Conservation (phyloP, 305 asterid species). For the Fraxinus angustifolia region DNA sequence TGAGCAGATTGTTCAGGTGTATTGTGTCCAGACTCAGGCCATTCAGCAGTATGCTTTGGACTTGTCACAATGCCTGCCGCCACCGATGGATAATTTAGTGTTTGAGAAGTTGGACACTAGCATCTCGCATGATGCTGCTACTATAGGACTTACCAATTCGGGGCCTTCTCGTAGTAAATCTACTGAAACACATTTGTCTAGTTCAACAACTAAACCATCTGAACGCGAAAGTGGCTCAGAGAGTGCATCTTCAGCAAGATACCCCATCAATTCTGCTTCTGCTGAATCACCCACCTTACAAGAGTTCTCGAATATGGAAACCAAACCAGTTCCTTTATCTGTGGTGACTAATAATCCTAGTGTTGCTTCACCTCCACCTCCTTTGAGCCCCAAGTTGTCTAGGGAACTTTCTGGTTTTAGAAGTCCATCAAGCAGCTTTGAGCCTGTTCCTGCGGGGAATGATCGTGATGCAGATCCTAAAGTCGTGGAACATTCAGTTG, state of each 20-base stretch:
- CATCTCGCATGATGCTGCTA: slow-evolving; percentile 42
- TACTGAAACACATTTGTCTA: slow-evolving; percentile 41
- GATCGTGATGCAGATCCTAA: slow-evolving; percentile 51
- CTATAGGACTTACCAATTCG: slow-evolving; percentile 32
- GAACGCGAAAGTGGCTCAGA: slow-evolving; percentile 46
- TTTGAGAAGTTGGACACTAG: slow-evolving; percentile 58
- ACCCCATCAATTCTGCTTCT: slow-evolving; percentile 37
- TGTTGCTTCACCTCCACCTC: slow-evolving; percentile 54
- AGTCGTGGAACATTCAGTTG: slow-evolving; percentile 62
- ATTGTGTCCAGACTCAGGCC: slow-evolving; percentile 93
- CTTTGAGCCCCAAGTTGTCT: slow-evolving; percentile 71
- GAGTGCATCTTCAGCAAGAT: slow-evolving; percentile 36
- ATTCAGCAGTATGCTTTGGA: slow-evolving; percentile 94
- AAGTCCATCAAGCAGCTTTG: slow-evolving; percentile 55
- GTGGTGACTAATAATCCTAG: slow-evolving; percentile 37
- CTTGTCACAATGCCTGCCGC: slow-evolving; percentile 80
- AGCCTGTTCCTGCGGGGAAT: slow-evolving; percentile 38
- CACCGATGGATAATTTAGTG: slow-evolving; percentile 48
- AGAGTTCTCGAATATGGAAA: slow-evolving; percentile 38
- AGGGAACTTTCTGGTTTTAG: slow-evolving; percentile 60
- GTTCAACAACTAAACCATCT: slow-evolving; percentile 53
- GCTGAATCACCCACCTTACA: slow-evolving; percentile 37
- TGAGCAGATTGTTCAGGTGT: slow-evolving; percentile 79
- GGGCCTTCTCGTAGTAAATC: slow-evolving; percentile 50
- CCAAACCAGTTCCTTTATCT: slow-evolving; percentile 44